phyloP scores from a whole-genome alignment of 2,329 filamentous ascomycete species.

The Blastomyces gilchristii region DNA sequence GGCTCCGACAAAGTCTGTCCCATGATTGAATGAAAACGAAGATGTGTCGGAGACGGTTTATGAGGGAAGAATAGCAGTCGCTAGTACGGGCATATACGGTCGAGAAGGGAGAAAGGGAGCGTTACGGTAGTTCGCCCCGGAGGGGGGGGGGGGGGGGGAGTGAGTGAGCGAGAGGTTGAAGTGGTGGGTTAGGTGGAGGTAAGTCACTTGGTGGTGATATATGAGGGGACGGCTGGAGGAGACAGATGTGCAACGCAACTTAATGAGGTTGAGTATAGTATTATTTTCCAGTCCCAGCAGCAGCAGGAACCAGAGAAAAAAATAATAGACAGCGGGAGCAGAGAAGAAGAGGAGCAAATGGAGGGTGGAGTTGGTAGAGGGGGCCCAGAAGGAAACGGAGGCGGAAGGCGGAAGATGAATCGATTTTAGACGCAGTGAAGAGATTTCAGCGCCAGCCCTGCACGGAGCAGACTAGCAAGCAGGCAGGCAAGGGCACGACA shows the following conservation, averaged over 20 bases:
- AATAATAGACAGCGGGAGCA: too few species aligned
- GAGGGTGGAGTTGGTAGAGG: not conserved
- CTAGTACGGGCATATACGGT: constrained; percentile 22
- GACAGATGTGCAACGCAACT: not conserved
- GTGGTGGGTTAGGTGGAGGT: not conserved
- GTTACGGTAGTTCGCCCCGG: constrained; percentile 16
- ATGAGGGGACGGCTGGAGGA: too few species aligned
- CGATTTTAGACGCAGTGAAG: not conserved
- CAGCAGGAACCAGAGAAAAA: not conserved
- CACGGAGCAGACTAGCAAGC: not conserved
- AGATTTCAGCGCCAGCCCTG: not conserved
- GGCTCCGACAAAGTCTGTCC: constrained; percentile 99
- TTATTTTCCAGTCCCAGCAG: not conserved
- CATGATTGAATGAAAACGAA: constrained; percentile 49
- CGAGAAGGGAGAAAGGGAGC: constrained; percentile 17
- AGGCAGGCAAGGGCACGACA: not conserved
- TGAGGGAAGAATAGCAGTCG: constrained; percentile 17
- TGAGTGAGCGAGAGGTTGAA: not conserved
- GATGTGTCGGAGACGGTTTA: constrained; percentile 16
- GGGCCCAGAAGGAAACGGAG: constrained; percentile 6
- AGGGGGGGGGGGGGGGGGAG: constrained; percentile 17
- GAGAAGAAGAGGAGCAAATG: not conserved
- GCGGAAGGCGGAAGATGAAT: not conserved
- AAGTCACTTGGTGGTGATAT: not conserved
- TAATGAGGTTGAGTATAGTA: not conserved